Conservation (phyloP, 176 grass and related monocot genomes). For the Poa annua region DNA sequence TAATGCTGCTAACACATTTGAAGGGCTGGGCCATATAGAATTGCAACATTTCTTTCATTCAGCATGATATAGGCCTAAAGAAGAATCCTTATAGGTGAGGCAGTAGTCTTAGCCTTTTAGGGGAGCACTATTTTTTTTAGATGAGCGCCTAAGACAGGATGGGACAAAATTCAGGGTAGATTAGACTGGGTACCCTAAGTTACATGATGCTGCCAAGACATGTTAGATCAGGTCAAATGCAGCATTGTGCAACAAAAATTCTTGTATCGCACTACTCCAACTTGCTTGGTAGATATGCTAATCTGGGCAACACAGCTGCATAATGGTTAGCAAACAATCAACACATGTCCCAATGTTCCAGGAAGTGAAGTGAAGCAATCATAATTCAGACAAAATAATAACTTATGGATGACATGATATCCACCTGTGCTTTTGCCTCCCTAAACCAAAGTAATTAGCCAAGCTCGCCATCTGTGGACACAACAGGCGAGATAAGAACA, state of each 20-base stretch:
- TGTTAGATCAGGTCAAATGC: background rate
- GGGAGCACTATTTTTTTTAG: background rate
- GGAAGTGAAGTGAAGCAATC: slow-evolving; percentile 7
- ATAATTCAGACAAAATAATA: slow-evolving; percentile 24
- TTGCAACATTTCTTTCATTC: background rate
- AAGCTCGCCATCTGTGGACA: slow-evolving; percentile 89
- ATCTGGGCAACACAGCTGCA: background rate
- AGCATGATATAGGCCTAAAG: background rate
- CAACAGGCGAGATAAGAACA: slow-evolving; percentile 30
- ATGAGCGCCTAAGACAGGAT: background rate
- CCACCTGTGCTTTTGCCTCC: slow-evolving; percentile 83
- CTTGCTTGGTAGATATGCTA: background rate
- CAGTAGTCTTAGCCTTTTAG: background rate
- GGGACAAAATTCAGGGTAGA: background rate
- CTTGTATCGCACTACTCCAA: background rate
- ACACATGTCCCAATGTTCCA: slow-evolving; percentile 21
- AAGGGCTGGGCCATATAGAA: background rate
- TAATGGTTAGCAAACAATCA: background rate
- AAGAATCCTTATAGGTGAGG: background rate
- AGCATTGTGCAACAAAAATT: background rate
- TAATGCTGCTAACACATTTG: background rate
- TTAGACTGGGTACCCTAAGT: background rate
- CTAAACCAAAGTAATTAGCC: slow-evolving; percentile 88
- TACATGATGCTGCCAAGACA: slow-evolving; percentile 1
- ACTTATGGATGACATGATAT: slow-evolving; percentile 26